phyloP scores from a whole-genome alignment of 768 basidiomycete genomes.

The Russula sp. region DNA sequence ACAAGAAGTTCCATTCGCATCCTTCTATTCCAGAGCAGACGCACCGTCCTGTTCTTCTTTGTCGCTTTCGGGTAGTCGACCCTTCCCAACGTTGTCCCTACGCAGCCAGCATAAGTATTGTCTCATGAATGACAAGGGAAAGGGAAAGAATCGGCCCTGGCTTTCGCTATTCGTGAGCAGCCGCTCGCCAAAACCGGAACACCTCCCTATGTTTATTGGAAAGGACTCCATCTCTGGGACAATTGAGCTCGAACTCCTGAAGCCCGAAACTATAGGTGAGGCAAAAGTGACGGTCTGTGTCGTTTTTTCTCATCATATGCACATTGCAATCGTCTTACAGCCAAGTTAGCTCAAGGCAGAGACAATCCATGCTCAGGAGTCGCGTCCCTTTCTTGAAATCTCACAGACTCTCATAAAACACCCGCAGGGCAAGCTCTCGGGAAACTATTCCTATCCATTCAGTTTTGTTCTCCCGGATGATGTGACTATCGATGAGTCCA shows the following conservation, averaged over 20 bases:
- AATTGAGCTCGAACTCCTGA: constrained; percentile 44
- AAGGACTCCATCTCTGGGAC: constrained; percentile 43
- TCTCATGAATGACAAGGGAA: constrained; percentile 34
- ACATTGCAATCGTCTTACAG: not conserved
- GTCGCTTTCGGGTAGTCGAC: not conserved
- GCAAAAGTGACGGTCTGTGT: constrained; percentile 40
- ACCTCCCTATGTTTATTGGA: constrained; percentile 40
- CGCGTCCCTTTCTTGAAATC: constrained; percentile 39
- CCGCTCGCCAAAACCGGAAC: constrained; percentile 32
- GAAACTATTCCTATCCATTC: constrained; percentile 44
- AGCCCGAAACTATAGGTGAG: constrained; percentile 42
- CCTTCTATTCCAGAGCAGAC: not conserved
- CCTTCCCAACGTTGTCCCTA: not conserved
- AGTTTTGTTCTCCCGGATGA: constrained; percentile 39
- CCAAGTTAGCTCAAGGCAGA: constrained; percentile 8
- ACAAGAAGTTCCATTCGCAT: not conserved
- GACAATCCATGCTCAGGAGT: constrained; percentile 37
- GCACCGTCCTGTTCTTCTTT: not conserved
- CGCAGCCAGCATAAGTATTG: constrained; percentile 33
- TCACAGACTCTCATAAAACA: constrained; percentile 38
- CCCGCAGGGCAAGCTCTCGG: constrained; percentile 34
- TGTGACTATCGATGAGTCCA: constrained; percentile 32
- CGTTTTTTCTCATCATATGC: not conserved
- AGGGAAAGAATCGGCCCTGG: constrained; percentile 39
- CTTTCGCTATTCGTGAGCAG: constrained; percentile 40